phyloP scores from a whole-genome alignment of 345 rosid genomes.

The Carallia brachiata region DNA sequence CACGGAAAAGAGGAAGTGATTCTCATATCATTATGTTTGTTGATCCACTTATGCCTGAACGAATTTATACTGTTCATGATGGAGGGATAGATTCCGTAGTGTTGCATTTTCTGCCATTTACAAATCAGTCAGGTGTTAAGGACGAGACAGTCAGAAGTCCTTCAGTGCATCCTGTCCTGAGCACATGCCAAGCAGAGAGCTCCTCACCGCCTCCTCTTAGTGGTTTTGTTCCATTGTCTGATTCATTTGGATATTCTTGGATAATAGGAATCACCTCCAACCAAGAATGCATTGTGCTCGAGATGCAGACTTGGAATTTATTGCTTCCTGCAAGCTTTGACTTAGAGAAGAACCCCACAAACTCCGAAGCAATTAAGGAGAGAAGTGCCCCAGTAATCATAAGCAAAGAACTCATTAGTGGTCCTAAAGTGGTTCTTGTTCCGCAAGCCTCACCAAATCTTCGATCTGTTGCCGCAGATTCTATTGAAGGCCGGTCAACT shows the following conservation, averaged over 20 bases:
- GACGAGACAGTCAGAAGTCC: conserved; percentile 70
- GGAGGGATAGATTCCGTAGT: conserved; percentile 88
- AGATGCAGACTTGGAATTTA: conserved; percentile 80
- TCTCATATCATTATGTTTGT: conserved; percentile 49
- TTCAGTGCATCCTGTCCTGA: conserved; percentile 79
- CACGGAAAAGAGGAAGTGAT: conserved; percentile 43
- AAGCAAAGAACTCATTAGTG: conserved; percentile 86
- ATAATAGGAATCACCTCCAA: conserved; percentile 62
- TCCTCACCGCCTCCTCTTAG: conserved; percentile 49
- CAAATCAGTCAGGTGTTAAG: conserved; percentile 67
- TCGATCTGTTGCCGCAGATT: conserved; percentile 74
- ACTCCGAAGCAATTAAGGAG: conserved; percentile 40
- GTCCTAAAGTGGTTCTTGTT: conserved; percentile 72
- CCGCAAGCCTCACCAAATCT: conserved; percentile 74
- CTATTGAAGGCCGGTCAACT: conserved; percentile 79
- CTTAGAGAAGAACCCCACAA: conserved; percentile 35
- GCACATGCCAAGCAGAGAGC: conserved; percentile 73
- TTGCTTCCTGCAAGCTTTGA: conserved; percentile 71
- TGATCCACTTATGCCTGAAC: conserved; percentile 85
- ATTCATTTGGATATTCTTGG: conserved; percentile 94
- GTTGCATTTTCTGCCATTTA: conserved; percentile 92
- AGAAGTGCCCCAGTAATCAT: conserved; percentile 54
- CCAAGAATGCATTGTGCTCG: conserved; percentile 77
- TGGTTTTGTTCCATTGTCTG: conserved; percentile 68
- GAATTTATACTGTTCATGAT: conserved; percentile 68